Base-by-base conservation (phyloP, 192 early-diverging fungal genomes). In the Podila horticola region DNA sequence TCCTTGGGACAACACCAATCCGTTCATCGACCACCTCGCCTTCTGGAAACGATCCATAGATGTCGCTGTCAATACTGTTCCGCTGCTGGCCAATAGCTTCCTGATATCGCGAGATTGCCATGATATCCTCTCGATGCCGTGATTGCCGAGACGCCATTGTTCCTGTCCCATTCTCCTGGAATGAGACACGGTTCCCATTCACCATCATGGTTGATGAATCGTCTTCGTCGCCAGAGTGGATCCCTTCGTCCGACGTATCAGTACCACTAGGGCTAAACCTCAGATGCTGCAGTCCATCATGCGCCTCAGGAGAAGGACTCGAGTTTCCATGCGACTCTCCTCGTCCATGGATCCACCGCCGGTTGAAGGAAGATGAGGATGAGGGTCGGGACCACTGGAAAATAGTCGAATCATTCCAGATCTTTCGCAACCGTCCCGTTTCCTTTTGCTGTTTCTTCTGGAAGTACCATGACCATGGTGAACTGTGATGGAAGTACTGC, bases 181-280 rank as follows among this genome's bases (percentile, higher is more conserved):
- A 72, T 1, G 76, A 72, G 4, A 79, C 71, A 0, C 62, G 64
- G 41, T 45, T 45, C 11, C 41, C 41, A 8, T 45, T 45, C 13
- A 45, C 41, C 41, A 45, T 45, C 41, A 45, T 45, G 41, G 41
- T 45, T 17, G 11, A 26, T 55, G 48, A 6, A 29, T 73, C 65
- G 61, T 72, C 71, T 20, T 79, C 75, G 15, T 59, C 52, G 51
- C 73, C 77, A 6, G 71, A 61, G 26, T 73, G 77, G 36, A 69
- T 81, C 36, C 77, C 77, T 41, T 81, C 75, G 38, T 76, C 76
- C 5, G 77, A 81, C 15, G 66, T 73, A 19, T 81, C 77, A 29
- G 77, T 81, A 0, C 71, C 67, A 45, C 71, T 69, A 0, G 72
- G 66, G 41, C 71, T 81, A 5, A 49, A 57, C 45, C 61, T 62